These are phyloP conservation scores for Arthrobotrys conoides DNA, from an alignment of 2,329 filamentous ascomycete genomes.

Conservation along the genomic window DNA sequence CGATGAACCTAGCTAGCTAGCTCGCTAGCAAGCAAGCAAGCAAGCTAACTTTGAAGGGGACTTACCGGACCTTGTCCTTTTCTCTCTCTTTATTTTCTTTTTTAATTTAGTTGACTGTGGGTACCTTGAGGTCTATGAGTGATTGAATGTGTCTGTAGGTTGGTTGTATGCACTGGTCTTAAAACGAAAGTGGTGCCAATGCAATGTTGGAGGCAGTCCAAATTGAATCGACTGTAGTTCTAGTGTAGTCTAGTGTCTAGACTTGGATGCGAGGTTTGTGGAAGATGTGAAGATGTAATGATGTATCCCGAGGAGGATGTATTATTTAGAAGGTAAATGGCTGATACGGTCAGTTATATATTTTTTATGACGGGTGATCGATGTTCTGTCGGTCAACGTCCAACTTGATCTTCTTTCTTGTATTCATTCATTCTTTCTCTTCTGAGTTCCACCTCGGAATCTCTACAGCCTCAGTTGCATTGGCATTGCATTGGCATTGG, in stretches of 20 bases:
- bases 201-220: conserved; percentile 23
- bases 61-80: conserved; percentile 9
- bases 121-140: conserved; percentile 20
- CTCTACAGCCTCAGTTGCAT: background rate
- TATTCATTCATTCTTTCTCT: no score
- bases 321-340: no score
- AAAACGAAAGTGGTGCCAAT: conserved; percentile 27
- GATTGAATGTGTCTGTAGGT: background rate
- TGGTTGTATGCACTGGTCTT: conserved; percentile 13
- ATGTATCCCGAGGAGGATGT: conserved; percentile 21
- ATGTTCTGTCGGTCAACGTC: background rate
- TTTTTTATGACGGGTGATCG: no score
- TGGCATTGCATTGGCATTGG: background rate
- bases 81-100: background rate
- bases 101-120: conserved; percentile 1
- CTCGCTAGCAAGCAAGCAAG: background rate
- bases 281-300: no score
- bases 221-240: background rate
- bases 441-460: no score
- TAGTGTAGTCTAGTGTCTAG: background rate
- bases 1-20: no score
- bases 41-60: conserved; percentile 4
- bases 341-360: no score
- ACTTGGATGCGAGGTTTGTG: no score
- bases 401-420: no score